Evolutionary conservation across 2,329 filamentous ascomycete genomes (phyloP).

Genomic region (Aureobasidium pullulans): DNA sequence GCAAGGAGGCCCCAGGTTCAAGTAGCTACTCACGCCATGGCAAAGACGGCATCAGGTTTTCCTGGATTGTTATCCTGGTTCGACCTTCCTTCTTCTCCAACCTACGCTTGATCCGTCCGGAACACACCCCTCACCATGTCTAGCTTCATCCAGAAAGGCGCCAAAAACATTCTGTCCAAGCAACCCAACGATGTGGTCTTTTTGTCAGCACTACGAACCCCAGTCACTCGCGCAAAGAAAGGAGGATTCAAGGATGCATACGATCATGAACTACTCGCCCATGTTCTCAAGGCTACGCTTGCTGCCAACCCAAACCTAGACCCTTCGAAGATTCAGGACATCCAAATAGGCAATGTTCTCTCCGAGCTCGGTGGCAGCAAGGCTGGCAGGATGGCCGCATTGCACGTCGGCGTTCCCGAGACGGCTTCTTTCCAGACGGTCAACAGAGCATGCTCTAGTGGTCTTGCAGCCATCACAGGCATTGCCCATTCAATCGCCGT

Average conservation of each 20-base stretch:
- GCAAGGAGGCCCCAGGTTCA: conserved; percentile 2
- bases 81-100: background rate
- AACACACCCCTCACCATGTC: conserved; percentile 7
- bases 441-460: conserved; percentile 78
- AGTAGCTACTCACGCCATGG: background rate
- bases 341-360: conserved; percentile 81
- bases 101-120: background rate
- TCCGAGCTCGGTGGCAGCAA: conserved; percentile 87
- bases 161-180: conserved; percentile 71
- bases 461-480: conserved; percentile 66
- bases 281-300: conserved; percentile 60
- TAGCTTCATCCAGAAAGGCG: conserved; percentile 38
- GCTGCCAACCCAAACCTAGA: conserved; percentile 65
- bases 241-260: conserved; percentile 81
- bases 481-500: conserved; percentile 69
- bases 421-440: conserved; percentile 74
- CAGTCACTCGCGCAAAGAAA: conserved; percentile 75
- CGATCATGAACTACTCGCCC: conserved; percentile 77
- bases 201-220: conserved; percentile 82
- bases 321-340: conserved; percentile 64
- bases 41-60: background rate
- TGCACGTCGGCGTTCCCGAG: conserved; percentile 70
- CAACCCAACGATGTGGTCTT: conserved; percentile 76
- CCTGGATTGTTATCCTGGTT: background rate
- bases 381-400: conserved; percentile 82